These are phyloP conservation scores for Pezicula rhizophila DNA, from an alignment of 2,329 filamentous ascomycete genomes.

Conservation along the genomic window DNA sequence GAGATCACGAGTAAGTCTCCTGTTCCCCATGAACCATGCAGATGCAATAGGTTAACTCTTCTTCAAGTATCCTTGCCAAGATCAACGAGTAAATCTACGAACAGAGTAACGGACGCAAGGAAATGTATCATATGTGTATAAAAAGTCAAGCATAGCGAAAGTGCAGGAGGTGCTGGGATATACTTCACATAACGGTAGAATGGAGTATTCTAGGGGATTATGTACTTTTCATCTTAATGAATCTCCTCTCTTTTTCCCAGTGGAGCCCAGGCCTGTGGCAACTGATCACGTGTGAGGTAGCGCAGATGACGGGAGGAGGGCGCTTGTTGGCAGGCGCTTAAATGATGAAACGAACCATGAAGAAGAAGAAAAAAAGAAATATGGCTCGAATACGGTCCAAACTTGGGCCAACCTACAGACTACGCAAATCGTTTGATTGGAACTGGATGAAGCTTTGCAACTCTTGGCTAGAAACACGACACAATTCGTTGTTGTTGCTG, in stretches of 20 bases:
- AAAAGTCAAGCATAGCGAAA: conserved; percentile 18
- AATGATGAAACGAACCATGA: no score
- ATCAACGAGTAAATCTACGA: conserved; percentile 79
- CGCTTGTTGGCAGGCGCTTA: no score
- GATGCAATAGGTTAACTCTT: conserved; percentile 1
- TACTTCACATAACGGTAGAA: background rate
- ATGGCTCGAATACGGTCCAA: no score
- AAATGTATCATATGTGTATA: conserved; percentile 22
- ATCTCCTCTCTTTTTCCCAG: background rate
- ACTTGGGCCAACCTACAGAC: no score
- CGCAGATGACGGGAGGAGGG: background rate
- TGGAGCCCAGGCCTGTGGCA: background rate
- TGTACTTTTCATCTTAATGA: background rate
- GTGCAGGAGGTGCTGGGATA: background rate
- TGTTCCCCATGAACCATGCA: background rate
- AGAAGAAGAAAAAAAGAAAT: no score
- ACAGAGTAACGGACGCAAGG: background rate
- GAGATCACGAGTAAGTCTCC: conserved; percentile 87
- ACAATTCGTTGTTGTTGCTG: no score
- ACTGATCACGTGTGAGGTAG: background rate
- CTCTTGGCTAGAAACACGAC: no score
- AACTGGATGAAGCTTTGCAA: no score
- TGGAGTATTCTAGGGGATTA: background rate
- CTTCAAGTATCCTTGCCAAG: conserved; percentile 86
- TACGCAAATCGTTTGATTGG: no score